These are phyloP conservation scores for Exophiala viscosa DNA, from an alignment of 2,329 filamentous ascomycete genomes.

Conservation along the genomic window DNA sequence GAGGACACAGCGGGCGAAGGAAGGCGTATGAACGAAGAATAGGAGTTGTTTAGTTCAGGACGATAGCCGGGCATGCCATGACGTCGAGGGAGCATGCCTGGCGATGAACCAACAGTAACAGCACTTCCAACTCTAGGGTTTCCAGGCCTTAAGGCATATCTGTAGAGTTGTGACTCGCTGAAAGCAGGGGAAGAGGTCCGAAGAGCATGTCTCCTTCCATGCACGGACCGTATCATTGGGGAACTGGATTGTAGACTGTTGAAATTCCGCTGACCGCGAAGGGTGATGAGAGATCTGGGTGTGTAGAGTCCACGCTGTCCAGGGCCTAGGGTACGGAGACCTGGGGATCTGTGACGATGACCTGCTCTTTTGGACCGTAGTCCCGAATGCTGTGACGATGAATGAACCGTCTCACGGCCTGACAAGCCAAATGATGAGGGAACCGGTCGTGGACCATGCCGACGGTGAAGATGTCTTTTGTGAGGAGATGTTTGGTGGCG, in stretches of 20 bases:
- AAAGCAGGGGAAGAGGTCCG: conserved; percentile 22
- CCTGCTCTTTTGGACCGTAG: conserved; percentile 19
- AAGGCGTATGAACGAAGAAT: conserved; percentile 19
- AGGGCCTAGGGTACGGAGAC: conserved; percentile 3
- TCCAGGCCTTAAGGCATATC: conserved; percentile 8
- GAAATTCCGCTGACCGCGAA: conserved; percentile 22
- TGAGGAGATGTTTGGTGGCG: conserved; percentile 14
- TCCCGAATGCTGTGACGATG: conserved; percentile 15
- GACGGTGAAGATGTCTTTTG: conserved; percentile 11
- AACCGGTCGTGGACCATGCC: conserved; percentile 17
- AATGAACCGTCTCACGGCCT: conserved; percentile 21
- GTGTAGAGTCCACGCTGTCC: conserved; percentile 18
- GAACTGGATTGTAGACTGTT: conserved; percentile 22
- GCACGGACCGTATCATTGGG: conserved; percentile 11
- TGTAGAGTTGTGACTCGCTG: conserved; percentile 17
- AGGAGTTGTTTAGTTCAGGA: conserved; percentile 23
- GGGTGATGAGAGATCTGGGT: conserved; percentile 26
- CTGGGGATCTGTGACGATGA: conserved; percentile 11
- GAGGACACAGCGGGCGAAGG: conserved; percentile 24
- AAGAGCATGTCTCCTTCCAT: conserved; percentile 8
- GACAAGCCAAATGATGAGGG: conserved; percentile 22
- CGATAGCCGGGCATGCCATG: conserved; percentile 16
- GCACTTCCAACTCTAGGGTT: conserved; percentile 20
- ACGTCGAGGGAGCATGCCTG: conserved; percentile 9
- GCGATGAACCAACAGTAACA: conserved; percentile 25